Conservation (phyloP, 2,329 filamentous ascomycete genomes). For the Helotiales sp. region DNA sequence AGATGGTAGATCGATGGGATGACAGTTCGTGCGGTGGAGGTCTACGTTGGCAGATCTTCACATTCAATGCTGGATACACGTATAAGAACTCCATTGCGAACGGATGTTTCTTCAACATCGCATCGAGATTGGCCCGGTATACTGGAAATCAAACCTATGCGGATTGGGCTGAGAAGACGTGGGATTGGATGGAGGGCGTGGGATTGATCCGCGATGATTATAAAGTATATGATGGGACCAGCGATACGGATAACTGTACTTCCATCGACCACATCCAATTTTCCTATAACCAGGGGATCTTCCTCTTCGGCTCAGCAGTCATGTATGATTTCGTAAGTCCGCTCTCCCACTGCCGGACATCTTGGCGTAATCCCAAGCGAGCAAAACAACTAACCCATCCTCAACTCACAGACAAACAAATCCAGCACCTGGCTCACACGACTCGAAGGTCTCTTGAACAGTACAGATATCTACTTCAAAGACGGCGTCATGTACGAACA, state of each 20-base stretch:
- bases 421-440: constrained; percentile 58
- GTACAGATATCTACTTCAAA: constrained; percentile 60
- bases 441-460: constrained; percentile 59
- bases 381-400: constrained; percentile 15
- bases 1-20: constrained; percentile 76
- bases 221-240: constrained; percentile 63
- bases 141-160: constrained; percentile 78
- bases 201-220: constrained; percentile 62
- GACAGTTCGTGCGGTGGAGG: constrained; percentile 71
- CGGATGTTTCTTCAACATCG: constrained; percentile 65
- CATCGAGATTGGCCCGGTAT: constrained; percentile 72
- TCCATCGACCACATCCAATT: constrained; percentile 65
- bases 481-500: constrained; percentile 49
- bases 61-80: constrained; percentile 78
- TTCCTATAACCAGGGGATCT: constrained; percentile 70
- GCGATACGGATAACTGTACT: constrained; percentile 61
- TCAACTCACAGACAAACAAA: constrained; percentile 35
- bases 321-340: constrained; percentile 53
- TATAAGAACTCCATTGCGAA: constrained; percentile 74
- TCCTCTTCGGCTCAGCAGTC: constrained; percentile 61
- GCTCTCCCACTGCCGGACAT: neutral
- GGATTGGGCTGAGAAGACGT: constrained; percentile 75
- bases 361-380: neutral
- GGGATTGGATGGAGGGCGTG: constrained; percentile 66
- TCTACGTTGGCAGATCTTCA: constrained; percentile 82